Evolutionary conservation across 2,329 filamentous ascomycete genomes (phyloP).

Genomic region (Fusarium acutatum): DNA sequence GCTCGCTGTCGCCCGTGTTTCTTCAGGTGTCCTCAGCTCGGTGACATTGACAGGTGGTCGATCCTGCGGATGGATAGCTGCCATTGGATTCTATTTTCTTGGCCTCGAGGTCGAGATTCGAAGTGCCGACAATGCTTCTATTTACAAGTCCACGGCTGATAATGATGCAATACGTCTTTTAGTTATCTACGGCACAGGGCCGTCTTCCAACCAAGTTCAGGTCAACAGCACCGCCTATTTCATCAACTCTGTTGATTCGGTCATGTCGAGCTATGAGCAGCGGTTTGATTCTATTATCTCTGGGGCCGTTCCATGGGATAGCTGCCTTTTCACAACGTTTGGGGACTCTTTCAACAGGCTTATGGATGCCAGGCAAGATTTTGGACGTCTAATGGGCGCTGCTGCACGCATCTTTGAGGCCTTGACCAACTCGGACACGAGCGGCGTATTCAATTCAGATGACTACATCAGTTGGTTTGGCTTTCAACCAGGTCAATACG

Average conservation of each 20-base stretch:
- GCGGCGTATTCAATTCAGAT: fast-evolving
- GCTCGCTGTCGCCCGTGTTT: fast-evolving
- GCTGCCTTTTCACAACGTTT: fast-evolving
- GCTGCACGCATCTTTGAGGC: fast-evolving
- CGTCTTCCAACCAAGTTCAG: fast-evolving
- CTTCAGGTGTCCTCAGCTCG: fast-evolving
- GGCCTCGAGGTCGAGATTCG: background rate
- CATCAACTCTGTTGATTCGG: fast-evolving
- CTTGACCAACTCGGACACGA: fast-evolving
- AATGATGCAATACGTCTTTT: fast-evolving
- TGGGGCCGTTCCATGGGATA: fast-evolving
- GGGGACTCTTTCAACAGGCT: fast-evolving
- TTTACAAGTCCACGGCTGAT: fast-evolving
- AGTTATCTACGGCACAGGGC: fast-evolving
- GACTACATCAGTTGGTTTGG: background rate
- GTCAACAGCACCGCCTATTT: fast-evolving
- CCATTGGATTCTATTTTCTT: background rate
- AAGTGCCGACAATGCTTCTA: fast-evolving
- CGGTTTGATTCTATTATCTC: fast-evolving
- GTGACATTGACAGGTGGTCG: background rate
- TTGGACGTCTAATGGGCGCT: fast-evolving
- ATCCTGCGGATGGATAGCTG: background rate
- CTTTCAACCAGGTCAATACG: background rate
- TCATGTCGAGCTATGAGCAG: fast-evolving
- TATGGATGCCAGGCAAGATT: fast-evolving